A percentile compares a stretch with the other conserved stretches of the same genome.
Evolutionary conservation across 768 basidiomycete species (phyloP).

Genomic region (button mushroom (Agaricus bisporus)): DNA sequence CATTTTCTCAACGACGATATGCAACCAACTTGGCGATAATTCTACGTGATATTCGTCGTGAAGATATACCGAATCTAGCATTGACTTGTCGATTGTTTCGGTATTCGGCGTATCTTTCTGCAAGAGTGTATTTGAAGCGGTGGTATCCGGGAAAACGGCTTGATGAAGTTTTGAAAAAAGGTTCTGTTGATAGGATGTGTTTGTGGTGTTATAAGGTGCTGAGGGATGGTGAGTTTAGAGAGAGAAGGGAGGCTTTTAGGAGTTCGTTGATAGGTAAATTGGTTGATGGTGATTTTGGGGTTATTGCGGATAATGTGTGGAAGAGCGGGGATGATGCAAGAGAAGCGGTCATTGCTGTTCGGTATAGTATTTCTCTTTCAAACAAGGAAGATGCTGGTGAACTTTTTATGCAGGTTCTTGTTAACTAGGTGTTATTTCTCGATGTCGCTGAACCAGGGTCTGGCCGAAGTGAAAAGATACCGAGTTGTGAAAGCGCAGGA

Average conservation of each 20-base stretch:
- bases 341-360: conserved; percentile 31
- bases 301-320: conserved; percentile 48
- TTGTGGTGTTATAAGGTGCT: conserved; percentile 67
- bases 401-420: conserved; percentile 42
- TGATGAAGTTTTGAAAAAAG: conserved; percentile 26
- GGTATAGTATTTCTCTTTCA: neutral
- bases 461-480: conserved; percentile 14
- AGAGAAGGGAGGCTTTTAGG: conserved; percentile 33
- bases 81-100: conserved; percentile 37
- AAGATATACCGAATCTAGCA: conserved; percentile 39
- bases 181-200: conserved; percentile 45
- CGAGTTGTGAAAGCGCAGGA: conserved; percentile 45
- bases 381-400: neutral
- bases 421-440: conserved; percentile 59
- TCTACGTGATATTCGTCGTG: conserved; percentile 38
- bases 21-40: conserved; percentile 48
- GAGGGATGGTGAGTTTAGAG: conserved; percentile 37
- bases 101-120: conserved; percentile 44
- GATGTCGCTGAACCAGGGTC: conserved; percentile 43
- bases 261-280: conserved; percentile 44
- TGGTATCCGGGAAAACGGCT: conserved; percentile 48
- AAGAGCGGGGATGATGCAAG: conserved; percentile 49
- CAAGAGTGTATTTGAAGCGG: conserved; percentile 38
- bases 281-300: conserved; percentile 22
- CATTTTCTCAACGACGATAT: conserved; percentile 49